Conservation (phyloP, 768 basidiomycete species). For the Chlorophyllum brunneum region DNA sequence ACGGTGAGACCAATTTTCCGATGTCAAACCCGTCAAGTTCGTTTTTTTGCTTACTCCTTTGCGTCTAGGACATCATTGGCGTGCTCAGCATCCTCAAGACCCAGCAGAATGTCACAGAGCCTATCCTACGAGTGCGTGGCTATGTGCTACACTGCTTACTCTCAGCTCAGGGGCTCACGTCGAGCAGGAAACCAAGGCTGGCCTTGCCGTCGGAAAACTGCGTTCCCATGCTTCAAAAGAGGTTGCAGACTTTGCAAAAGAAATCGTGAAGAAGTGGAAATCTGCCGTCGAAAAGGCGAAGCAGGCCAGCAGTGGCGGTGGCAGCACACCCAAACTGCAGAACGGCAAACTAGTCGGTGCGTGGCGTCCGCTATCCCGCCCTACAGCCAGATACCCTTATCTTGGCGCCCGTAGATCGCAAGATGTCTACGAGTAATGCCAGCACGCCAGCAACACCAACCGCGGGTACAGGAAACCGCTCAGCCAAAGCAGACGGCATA, state of each 20-base stretch:
- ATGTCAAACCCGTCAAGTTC: conserved; percentile 33
- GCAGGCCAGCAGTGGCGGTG: conserved; percentile 9
- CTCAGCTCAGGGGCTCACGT: conserved; percentile 13
- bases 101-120: conserved; percentile 66
- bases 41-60: conserved; percentile 24
- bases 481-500: conserved; percentile 69
- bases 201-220: conserved; percentile 89
- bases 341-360: conserved; percentile 31
- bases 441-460: conserved; percentile 37
- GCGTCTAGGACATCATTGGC: conserved; percentile 55
- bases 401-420: conserved; percentile 20
- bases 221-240: conserved; percentile 68
- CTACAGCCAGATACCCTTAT: neutral
- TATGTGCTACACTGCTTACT: conserved; percentile 21
- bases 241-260: conserved; percentile 82
- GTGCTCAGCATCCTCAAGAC: conserved; percentile 63
- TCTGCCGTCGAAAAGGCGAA: conserved; percentile 70
- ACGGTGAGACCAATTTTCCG: conserved; percentile 46
- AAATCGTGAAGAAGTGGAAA: conserved; percentile 92
- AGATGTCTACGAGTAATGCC: conserved; percentile 23
- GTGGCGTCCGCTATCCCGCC: neutral
- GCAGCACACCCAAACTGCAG: conserved; percentile 9
- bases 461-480: conserved; percentile 42
- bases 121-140: conserved; percentile 66
- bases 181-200: conserved; percentile 83